Base-by-base conservation (phyloP, 129 eudicot genomes). In the Lactuca sativa region DNA sequence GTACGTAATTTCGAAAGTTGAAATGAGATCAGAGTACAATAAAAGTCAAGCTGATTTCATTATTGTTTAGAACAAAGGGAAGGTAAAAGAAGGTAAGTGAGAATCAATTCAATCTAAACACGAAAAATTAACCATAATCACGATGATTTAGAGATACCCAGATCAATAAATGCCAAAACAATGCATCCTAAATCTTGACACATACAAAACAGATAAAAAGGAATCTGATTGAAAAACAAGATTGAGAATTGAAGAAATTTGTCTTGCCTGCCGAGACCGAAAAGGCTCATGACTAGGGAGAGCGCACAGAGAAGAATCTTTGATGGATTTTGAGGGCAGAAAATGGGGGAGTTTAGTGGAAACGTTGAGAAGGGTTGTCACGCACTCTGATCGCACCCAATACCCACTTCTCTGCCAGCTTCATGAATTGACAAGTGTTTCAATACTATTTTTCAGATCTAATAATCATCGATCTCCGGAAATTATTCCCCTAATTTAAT, bases 201-300 rank as follows among this genome's bases (percentile, higher is more conserved):
- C 15, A 43, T 13, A 65, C 4, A 32, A 65, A 37, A 44, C 51
- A 48, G 62, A 70, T 14, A n/a, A 58, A 44, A 67, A 4, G 31
- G 9, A 48, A 60, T 32, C 17, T 16, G 16, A 68, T 32, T 41
- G 4, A 16, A 44, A 25, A 58, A 9, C 16, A 62, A 69, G 59
- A 60, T 52, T 7, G 0, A 61, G 10, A 51, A 55, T 36, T n/a
- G 67, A 67, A 56, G 37, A 30, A 33, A 17, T 8, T 11, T 2
- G 54, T 18, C 78, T 72, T 74, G 88, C 97, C 97, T 88, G 86
- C 97, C 97, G 43, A 91, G 92, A 44, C 97, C 97, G 67, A 91
- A 91, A 77, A 91, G 96, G 82, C 97, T 91, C 97, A 91, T 91
- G 72, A 78, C 74, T 78, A 47, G 10, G 30, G 70, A 37, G 52